These are phyloP conservation scores for Paracoccidioides lutzii DNA, from an alignment of 2,329 filamentous ascomycete genomes.

Conservation along the genomic window DNA sequence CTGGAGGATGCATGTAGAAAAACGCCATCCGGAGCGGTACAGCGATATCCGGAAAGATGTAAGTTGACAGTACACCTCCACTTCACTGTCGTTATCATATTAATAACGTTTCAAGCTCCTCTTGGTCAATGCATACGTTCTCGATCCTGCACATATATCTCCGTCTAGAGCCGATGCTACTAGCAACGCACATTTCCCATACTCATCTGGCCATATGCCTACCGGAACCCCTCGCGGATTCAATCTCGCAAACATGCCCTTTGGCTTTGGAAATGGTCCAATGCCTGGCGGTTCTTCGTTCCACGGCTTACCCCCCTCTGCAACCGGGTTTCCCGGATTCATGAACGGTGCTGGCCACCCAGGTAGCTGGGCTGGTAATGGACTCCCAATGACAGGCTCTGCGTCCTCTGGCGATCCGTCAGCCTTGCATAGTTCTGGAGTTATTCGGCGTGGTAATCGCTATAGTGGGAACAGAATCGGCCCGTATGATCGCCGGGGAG, in stretches of 20 bases:
- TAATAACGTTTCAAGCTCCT: conserved; percentile 47
- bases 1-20: conserved; percentile 96
- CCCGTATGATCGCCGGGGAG: conserved; percentile 57
- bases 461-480: conserved; percentile 50
- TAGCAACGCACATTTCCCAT: conserved; percentile 88
- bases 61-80: conserved; percentile 26
- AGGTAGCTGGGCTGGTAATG: conserved; percentile 20
- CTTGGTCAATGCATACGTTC: conserved; percentile 84
- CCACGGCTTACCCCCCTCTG: conserved; percentile 17
- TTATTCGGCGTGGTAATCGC: conserved; percentile 55
- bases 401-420: conserved; percentile 27
- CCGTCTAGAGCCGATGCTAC: conserved; percentile 88
- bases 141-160: conserved; percentile 89
- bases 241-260: conserved; percentile 60
- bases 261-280: conserved; percentile 40
- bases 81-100: background rate
- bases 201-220: conserved; percentile 59
- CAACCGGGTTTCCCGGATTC: conserved; percentile 20
- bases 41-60: conserved; percentile 72
- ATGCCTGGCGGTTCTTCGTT: conserved; percentile 22
- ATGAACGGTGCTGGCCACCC: conserved; percentile 18
- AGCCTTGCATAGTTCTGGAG: conserved; percentile 44
- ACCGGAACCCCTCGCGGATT: conserved; percentile 85
- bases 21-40: conserved; percentile 82
- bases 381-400: conserved; percentile 11